A percentile compares a stretch with the other conserved stretches of the same genome.
phyloP scores from a whole-genome alignment of 1,284 basidiomycete genomes.

The Pseudozyma tsukubaensis region DNA sequence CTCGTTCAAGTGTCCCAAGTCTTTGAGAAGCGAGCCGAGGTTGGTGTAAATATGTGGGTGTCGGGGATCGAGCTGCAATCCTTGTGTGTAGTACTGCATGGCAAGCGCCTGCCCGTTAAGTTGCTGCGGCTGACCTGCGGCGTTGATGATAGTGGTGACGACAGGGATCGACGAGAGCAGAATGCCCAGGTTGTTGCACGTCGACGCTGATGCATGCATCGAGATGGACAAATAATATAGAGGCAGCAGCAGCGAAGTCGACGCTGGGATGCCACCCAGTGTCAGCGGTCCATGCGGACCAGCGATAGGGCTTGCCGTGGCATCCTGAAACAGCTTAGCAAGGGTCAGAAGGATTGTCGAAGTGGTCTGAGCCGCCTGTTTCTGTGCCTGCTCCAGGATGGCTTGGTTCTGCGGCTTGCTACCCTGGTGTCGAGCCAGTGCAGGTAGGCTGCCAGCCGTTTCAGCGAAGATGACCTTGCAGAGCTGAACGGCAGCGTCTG shows the following conservation, averaged over 20 bases:
- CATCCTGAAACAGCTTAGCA: slow-evolving; percentile 74
- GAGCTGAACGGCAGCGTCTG: slow-evolving; percentile 52
- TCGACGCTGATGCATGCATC: slow-evolving; percentile 73
- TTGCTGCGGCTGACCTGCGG: slow-evolving; percentile 65
- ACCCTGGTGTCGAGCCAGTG: slow-evolving; percentile 21
- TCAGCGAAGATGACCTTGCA: slow-evolving; percentile 56
- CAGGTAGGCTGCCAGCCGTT: slow-evolving; percentile 53
- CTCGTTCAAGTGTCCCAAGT: slow-evolving; percentile 73
- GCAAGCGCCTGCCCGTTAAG: slow-evolving; percentile 71
- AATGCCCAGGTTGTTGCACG: slow-evolving; percentile 76
- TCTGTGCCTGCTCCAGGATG: slow-evolving; percentile 62
- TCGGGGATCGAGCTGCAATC: slow-evolving; percentile 73
- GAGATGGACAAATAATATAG: slow-evolving; percentile 75
- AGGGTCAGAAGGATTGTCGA: slow-evolving; percentile 74
- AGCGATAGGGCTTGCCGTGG: slow-evolving; percentile 54
- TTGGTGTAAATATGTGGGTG: slow-evolving; percentile 77
- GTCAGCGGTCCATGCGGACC: slow-evolving; percentile 50
- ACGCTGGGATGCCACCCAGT: slow-evolving; percentile 70
- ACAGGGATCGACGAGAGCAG: slow-evolving; percentile 72
- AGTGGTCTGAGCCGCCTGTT: slow-evolving; percentile 70
- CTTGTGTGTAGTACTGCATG: slow-evolving; percentile 73
- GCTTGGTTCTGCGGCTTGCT: slow-evolving; percentile 19
- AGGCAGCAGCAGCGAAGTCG: slow-evolving; percentile 72
- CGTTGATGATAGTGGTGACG: slow-evolving; percentile 59
- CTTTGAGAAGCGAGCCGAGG: slow-evolving; percentile 75